These are phyloP conservation scores for Penicillium digitatum DNA, from an alignment of 2,329 filamentous ascomycete genomes.

Conservation along the genomic window DNA sequence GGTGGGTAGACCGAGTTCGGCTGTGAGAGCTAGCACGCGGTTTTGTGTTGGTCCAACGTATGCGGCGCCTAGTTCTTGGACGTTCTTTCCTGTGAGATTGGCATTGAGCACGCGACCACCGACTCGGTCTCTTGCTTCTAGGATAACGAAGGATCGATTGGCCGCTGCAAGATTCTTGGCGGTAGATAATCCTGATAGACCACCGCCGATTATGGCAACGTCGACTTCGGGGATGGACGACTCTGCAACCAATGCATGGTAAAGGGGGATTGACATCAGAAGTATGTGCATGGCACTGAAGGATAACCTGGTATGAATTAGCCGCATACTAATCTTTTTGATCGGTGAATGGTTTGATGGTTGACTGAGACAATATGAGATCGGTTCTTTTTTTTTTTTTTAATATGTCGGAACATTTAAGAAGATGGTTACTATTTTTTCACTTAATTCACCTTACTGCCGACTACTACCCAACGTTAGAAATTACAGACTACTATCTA, in stretches of 20 bases:
- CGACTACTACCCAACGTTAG: background rate
- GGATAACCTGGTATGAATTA: too few relatives aligned
- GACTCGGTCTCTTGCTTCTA: constrained; percentile 20
- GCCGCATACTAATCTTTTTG: background rate
- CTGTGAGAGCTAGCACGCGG: constrained; percentile 17
- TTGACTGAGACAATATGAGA: background rate
- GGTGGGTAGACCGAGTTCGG: constrained; percentile 17
- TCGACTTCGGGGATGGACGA: background rate
- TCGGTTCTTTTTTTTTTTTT: background rate
- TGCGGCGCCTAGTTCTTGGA: constrained; percentile 26
- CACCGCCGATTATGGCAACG: constrained; percentile 2
- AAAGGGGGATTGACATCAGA: background rate
- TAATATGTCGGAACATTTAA: too few relatives aligned
- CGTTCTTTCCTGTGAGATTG: constrained; percentile 12
- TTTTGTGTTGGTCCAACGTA: constrained; percentile 28
- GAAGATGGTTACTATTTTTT: too few relatives aligned
- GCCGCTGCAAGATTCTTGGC: constrained; percentile 10
- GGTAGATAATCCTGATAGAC: background rate
- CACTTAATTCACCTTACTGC: background rate
- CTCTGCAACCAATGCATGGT: background rate
- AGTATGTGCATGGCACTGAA: background rate
- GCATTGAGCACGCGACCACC: constrained; percentile 17
- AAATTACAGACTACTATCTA: too few relatives aligned
- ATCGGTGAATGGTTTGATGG: background rate
- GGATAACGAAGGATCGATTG: constrained; percentile 8